Evolutionary conservation across 2,329 filamentous ascomycete species (phyloP).

Genomic region (Pyrenochaeta sp.): DNA sequence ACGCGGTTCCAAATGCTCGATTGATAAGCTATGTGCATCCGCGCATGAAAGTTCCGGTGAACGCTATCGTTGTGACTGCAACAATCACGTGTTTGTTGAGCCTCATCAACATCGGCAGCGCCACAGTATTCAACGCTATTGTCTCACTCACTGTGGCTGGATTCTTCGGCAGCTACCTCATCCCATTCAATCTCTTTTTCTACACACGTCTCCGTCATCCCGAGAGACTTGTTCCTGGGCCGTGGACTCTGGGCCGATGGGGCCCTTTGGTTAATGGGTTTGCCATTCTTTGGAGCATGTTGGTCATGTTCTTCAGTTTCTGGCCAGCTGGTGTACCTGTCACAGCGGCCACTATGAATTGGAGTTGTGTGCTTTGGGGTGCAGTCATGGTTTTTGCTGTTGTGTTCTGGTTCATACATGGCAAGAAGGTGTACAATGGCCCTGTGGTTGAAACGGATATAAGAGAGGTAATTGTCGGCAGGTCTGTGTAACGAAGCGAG

Average conservation of each 20-base stretch:
- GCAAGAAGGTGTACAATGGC: conserved; percentile 22
- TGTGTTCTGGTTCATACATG: conserved; percentile 24
- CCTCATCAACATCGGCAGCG: conserved; percentile 27
- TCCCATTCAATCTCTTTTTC: conserved; percentile 19
- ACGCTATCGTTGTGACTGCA: conserved; percentile 17
- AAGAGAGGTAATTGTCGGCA: neutral
- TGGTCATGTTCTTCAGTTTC: conserved; percentile 31
- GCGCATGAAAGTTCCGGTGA: conserved; percentile 25
- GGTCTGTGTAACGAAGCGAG: neutral
- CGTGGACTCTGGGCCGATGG: conserved; percentile 21
- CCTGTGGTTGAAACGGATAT: conserved; percentile 20
- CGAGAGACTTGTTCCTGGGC: conserved; percentile 1
- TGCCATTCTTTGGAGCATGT: conserved; percentile 20
- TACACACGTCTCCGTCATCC: conserved; percentile 18
- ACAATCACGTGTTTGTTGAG: conserved; percentile 14
- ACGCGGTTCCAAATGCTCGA: conserved; percentile 44
- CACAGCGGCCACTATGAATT: conserved; percentile 29
- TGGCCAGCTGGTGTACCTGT: conserved; percentile 29
- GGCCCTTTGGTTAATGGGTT: conserved; percentile 20
- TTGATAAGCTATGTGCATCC: conserved; percentile 19
- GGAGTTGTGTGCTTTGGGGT: conserved; percentile 25
- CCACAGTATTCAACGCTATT: conserved; percentile 29
- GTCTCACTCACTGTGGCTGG: conserved; percentile 26
- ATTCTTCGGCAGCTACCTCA: conserved; percentile 28
- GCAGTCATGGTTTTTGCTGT: conserved; percentile 24